Evolutionary conservation across 140 eudicot species (phyloP).

Genomic region (Stevia rebaudiana): DNA sequence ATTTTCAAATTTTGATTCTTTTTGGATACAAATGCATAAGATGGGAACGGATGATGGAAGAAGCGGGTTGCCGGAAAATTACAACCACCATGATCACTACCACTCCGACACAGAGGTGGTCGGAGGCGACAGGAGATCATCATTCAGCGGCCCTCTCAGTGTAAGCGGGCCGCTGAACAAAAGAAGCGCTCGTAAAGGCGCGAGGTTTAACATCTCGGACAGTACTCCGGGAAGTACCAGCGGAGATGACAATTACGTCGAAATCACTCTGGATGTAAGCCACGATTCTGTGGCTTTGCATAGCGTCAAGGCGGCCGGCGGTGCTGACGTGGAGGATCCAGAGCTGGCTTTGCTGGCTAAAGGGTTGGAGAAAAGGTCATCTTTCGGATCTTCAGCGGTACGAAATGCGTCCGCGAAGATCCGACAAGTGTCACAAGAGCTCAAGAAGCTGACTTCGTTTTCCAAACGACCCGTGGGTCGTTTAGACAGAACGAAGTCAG

Average conservation of each 20-base stretch:
- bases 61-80: constrained; percentile 24
- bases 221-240: constrained; percentile 1
- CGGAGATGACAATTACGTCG: constrained; percentile 51
- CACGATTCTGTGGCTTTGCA: constrained; percentile 86
- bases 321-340: constrained; percentile 51
- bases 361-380: constrained; percentile 55
- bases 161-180: constrained; percentile 51
- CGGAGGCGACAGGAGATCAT: constrained; percentile 27
- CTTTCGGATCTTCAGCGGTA: constrained; percentile 48
- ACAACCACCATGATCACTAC: constrained; percentile 36
- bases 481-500: constrained; percentile 50
- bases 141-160: constrained; percentile 52
- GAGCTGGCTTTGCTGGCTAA: constrained; percentile 51
- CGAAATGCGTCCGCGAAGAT: constrained; percentile 50
- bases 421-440: constrained; percentile 66
- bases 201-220: constrained; percentile 42
- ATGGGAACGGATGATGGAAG: constrained; percentile 31
- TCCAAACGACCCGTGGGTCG: constrained; percentile 32
- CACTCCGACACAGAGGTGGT: constrained; percentile 54
- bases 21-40: constrained; percentile 35
- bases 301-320: constrained; percentile 63
- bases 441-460: constrained; percentile 49
- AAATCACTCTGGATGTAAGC: constrained; percentile 78
- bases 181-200: constrained; percentile 38
- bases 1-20: neutral